Conservation (phyloP, 345 rosid species). For the Barbarea vulgaris region DNA sequence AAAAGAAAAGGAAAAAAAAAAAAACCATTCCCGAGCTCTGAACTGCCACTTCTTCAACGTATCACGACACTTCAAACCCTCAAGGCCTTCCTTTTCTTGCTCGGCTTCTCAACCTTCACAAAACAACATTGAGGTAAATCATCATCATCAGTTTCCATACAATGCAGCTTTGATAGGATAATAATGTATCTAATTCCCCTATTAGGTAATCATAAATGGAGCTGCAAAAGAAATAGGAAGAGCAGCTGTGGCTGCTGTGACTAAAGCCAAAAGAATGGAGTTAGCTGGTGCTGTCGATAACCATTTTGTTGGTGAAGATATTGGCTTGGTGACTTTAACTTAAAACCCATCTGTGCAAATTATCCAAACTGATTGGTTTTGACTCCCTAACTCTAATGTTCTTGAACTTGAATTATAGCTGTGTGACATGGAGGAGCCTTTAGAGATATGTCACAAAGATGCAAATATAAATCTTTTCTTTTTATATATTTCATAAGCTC, state of each 20-base stretch:
- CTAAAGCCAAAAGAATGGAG: constrained; percentile 92
- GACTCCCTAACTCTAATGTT: constrained; percentile 25
- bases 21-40: constrained; percentile 36
- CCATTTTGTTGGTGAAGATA: constrained; percentile 76
- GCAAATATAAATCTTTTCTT: no score
- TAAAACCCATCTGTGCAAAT: not conserved
- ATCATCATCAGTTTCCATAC: not conserved
- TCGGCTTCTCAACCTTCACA: constrained; percentile 69
- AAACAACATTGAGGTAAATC: constrained; percentile 69
- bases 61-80: constrained; percentile 32
- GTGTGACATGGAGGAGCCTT: constrained; percentile 83
- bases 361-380: not conserved
- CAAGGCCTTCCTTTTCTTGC: constrained; percentile 56
- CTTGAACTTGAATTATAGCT: constrained; percentile 48
- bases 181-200: not conserved
- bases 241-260: constrained; percentile 77
- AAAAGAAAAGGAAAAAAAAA: not conserved
- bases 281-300: constrained; percentile 90
- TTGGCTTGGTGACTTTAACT: constrained; percentile 61
- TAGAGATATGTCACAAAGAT: no score
- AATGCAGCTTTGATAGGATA: constrained; percentile 1
- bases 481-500: no score
- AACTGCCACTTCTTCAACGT: constrained; percentile 49
- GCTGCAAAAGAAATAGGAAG: constrained; percentile 94
- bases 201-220: constrained; percentile 79